Conservation (phyloP, 768 basidiomycete genomes). For the Boletus bicolor region DNA sequence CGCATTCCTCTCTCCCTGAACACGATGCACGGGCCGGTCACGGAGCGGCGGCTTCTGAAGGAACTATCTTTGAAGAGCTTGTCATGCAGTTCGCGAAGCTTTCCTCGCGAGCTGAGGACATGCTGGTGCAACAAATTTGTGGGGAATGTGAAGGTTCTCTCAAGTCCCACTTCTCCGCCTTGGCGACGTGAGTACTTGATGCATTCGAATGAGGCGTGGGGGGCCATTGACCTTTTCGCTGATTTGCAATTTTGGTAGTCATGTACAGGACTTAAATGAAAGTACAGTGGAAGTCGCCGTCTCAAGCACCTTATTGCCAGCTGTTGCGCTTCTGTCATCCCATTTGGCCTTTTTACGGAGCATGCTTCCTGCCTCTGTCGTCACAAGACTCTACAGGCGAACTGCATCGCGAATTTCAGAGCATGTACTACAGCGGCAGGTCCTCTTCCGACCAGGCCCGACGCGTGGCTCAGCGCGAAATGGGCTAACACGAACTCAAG, state of each 20-base stretch:
- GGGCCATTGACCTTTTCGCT: not conserved
- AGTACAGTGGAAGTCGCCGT: slow-evolving; percentile 41
- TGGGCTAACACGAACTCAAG: slow-evolving; percentile 41
- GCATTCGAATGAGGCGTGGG: not conserved
- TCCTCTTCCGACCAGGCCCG: slow-evolving; percentile 74
- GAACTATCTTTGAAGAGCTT: slow-evolving; percentile 79
- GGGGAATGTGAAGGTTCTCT: slow-evolving; percentile 77
- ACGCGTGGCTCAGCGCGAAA: slow-evolving; percentile 31
- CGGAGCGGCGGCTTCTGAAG: slow-evolving; percentile 41
- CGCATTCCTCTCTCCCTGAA: slow-evolving; percentile 48
- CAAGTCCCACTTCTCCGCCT: slow-evolving; percentile 65
- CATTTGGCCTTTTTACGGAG: slow-evolving; percentile 67
- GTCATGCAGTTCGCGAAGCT: slow-evolving; percentile 61
- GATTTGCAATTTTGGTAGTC: slow-evolving; percentile 10
- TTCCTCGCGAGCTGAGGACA: slow-evolving; percentile 73
- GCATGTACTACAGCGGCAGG: slow-evolving; percentile 79
- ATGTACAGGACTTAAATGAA: slow-evolving; percentile 9
- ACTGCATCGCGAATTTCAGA: slow-evolving; percentile 68
- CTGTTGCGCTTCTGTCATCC: slow-evolving; percentile 77
- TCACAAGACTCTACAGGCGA: slow-evolving; percentile 69
- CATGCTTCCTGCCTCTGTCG: slow-evolving; percentile 55
- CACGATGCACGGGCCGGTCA: slow-evolving; percentile 21
- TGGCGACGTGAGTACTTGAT: slow-evolving; percentile 37
- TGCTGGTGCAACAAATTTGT: slow-evolving; percentile 80
- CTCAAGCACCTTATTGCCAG: slow-evolving; percentile 68